Evolutionary conservation across 1,284 basidiomycete species (phyloP).

Genomic region (Papiliotrema flavescens): DNA sequence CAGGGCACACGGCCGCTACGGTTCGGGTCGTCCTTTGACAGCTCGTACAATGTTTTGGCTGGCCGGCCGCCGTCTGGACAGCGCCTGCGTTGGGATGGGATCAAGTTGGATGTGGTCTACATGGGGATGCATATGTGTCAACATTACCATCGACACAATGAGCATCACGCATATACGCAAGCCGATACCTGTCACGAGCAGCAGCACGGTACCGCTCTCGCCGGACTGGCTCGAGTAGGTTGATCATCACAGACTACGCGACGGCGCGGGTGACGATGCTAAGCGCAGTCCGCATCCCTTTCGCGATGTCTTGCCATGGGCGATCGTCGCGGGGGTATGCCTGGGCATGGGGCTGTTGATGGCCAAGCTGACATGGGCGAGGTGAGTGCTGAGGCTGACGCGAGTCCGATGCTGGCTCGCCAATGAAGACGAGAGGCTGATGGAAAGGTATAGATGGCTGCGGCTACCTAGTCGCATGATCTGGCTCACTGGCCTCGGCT

Average conservation of each 20-base stretch:
- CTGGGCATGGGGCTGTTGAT: background rate
- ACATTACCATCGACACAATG: no score
- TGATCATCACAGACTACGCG: background rate
- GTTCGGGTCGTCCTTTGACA: no score
- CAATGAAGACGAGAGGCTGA: background rate
- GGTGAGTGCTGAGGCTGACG: background rate
- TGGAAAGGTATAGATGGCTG: background rate
- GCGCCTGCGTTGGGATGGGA: no score
- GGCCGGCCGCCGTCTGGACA: no score
- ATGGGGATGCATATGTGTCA: no score
- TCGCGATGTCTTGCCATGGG: background rate
- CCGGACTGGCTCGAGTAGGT: background rate
- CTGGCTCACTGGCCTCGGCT: background rate
- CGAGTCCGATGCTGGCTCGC: background rate
- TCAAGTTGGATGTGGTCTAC: no score
- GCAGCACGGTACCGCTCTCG: background rate
- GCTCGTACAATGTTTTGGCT: no score
- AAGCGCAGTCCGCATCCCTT: background rate
- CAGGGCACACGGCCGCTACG: no score
- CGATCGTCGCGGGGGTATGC: background rate
- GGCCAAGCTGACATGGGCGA: background rate
- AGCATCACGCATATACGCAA: background rate
- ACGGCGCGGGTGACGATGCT: background rate
- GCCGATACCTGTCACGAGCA: background rate
- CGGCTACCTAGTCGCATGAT: background rate